phyloP scores from a whole-genome alignment of 2,329 filamentous ascomycete genomes.

The Fusarium sp. region DNA sequence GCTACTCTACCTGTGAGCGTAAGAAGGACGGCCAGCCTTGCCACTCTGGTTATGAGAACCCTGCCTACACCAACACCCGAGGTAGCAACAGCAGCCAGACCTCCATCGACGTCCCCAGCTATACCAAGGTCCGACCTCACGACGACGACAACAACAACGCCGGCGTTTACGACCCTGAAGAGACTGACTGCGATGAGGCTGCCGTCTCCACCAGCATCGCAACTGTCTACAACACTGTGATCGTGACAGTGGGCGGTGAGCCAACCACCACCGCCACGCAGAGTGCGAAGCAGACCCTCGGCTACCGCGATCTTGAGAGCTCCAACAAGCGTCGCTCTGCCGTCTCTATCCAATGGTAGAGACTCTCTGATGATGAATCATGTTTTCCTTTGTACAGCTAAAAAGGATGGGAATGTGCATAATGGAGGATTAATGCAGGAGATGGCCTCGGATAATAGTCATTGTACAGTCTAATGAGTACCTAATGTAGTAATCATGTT shows the following conservation, averaged over 20 bases:
- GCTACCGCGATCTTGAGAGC: not conserved
- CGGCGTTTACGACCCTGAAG: conserved; percentile 17
- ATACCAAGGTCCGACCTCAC: conserved; percentile 34
- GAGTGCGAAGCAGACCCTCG: conserved; percentile 1
- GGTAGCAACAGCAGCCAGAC: conserved; percentile 5
- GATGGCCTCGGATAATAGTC: not conserved
- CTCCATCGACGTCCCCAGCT: conserved; percentile 20
- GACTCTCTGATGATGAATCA: not conserved
- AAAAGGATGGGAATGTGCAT: conserved; percentile 6
- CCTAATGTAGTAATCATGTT: conserved; percentile 22
- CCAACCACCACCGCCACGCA: conserved; percentile 19
- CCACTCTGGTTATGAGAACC: conserved; percentile 16
- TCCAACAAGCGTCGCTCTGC: conserved; percentile 27
- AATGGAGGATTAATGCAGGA: conserved; percentile 1
- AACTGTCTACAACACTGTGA: conserved; percentile 54
- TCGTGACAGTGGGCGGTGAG: conserved; percentile 44
- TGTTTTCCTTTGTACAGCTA: conserved; percentile 4
- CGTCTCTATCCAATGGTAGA: conserved; percentile 30
- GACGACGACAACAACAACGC: conserved; percentile 23
- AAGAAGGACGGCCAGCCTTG: conserved; percentile 46
- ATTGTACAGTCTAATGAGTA: conserved; percentile 25
- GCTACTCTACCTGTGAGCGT: conserved; percentile 45
- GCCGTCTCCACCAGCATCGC: conserved; percentile 47
- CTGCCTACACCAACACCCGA: conserved; percentile 23
- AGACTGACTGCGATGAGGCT: conserved; percentile 39